phyloP scores from a whole-genome alignment of 1,284 basidiomycete species.

The Ustilago shanxiensis region DNA sequence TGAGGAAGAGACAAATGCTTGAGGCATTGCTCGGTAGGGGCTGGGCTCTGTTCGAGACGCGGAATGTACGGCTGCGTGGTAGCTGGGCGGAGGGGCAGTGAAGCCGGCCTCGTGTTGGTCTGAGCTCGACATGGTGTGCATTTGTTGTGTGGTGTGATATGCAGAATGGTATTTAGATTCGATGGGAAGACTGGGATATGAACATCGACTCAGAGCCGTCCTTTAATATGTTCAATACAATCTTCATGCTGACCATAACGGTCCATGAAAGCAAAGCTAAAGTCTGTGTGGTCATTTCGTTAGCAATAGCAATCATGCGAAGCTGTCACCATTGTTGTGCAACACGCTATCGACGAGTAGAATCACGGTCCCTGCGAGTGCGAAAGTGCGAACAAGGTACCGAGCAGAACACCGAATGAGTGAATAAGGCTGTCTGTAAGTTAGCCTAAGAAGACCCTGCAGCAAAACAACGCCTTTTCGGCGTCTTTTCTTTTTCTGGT shows the following conservation, averaged over 20 bases:
- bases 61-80: slow-evolving; percentile 2
- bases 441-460: neutral
- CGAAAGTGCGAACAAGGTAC: slow-evolving; percentile 2
- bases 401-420: slow-evolving; percentile 10
- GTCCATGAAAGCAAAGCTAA: no score
- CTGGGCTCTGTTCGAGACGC: neutral
- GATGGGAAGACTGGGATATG: neutral
- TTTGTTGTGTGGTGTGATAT: slow-evolving; percentile 4
- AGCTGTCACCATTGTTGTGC: no score
- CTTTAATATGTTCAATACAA: no score
- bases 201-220: no score
- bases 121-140: neutral
- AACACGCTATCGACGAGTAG: no score
- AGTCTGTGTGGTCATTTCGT: no score
- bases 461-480: neutral
- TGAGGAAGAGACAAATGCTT: neutral
- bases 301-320: no score
- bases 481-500: slow-evolving; percentile 1
- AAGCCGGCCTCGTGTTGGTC: neutral
- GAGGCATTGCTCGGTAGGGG: neutral
- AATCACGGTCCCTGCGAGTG: neutral
- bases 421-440: no score
- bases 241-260: no score
- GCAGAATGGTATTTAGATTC: neutral
- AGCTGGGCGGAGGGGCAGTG: slow-evolving; percentile 17